Percentiles rank a stretch among this genome's conserved stretches.
Conservation (phyloP, 805 yeast species). For the Candida golubevii region DNA sequence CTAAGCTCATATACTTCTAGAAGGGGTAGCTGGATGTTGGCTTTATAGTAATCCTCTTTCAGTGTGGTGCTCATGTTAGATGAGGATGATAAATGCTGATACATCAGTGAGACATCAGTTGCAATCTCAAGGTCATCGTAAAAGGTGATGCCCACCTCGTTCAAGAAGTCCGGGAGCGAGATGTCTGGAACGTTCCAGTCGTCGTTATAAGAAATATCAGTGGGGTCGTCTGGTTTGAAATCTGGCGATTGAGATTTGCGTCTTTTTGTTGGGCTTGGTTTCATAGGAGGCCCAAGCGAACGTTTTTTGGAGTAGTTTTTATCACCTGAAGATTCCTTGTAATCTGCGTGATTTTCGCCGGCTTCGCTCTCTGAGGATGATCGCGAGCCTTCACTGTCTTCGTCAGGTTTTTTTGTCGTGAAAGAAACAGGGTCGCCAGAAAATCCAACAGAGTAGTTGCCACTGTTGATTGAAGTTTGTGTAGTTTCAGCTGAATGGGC, state of each 20-base stretch:
- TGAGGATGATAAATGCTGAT: constrained; percentile 13
- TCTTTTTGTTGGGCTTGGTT: constrained; percentile 8
- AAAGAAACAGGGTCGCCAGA: not conserved
- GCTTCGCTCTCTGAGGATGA: not conserved
- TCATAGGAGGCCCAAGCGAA: constrained; percentile 10
- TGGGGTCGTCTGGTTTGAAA: not conserved
- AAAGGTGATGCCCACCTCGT: constrained; percentile 38
- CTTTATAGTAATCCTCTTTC: constrained; percentile 33
- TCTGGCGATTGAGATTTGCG: constrained; percentile 1
- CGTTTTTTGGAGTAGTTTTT: constrained; percentile 2
- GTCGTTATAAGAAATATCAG: constrained; percentile 10
- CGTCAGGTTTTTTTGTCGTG: not conserved
- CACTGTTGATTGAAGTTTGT: not conserved
- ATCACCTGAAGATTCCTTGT: not conserved
- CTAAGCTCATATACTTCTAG: constrained; percentile 51
- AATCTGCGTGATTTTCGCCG: constrained; percentile 3
- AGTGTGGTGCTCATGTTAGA: constrained; percentile 9
- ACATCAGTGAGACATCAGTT: constrained; percentile 20
- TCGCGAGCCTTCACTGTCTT: not conserved
- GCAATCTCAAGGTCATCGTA: constrained; percentile 44
- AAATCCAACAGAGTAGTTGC: not conserved
- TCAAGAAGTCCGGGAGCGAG: constrained; percentile 34
- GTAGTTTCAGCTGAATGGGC: not conserved
- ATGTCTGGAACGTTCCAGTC: constrained; percentile 30
- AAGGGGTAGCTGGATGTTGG: constrained; percentile 38